These are phyloP conservation scores for Fusarium vanettenii DNA, from an alignment of 2,329 filamentous ascomycete genomes.

Conservation along the genomic window DNA sequence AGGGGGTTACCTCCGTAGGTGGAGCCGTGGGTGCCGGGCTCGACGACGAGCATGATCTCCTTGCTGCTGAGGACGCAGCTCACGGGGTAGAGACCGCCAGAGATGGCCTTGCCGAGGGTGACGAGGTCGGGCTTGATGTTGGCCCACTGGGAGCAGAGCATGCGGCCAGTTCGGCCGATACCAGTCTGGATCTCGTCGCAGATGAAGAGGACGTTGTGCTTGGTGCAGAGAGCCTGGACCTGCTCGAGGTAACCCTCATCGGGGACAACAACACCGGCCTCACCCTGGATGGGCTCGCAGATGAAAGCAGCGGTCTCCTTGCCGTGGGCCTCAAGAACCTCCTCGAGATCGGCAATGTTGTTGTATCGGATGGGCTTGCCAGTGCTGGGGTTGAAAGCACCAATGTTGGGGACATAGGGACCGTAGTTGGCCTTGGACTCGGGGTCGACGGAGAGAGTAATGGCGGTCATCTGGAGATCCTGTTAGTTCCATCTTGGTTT, in stretches of 20 bases:
- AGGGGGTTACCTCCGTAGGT: constrained; percentile 99
- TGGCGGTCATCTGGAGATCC: constrained; percentile 80
- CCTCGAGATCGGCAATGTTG: constrained; percentile 35
- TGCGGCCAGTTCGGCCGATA: constrained; percentile 92
- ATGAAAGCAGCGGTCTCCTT: constrained; percentile 37
- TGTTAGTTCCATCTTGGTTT: not conserved
- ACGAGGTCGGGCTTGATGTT: constrained; percentile 96
- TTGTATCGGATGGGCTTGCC: constrained; percentile 36
- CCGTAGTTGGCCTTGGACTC: constrained; percentile 98
- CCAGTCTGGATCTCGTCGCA: constrained; percentile 99
- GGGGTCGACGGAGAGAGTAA: constrained; percentile 94
- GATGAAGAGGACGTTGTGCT: constrained; percentile 95
- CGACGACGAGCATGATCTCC: constrained; percentile 94
- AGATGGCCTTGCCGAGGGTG: constrained; percentile 96
- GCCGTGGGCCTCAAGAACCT: constrained; percentile 34
- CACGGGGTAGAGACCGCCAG: constrained; percentile 98
- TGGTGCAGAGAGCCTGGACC: constrained; percentile 87
- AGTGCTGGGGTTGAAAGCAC: constrained; percentile 62
- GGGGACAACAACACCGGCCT: constrained; percentile 96
- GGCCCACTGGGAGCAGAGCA: constrained; percentile 95
- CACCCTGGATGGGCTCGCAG: constrained; percentile 69
- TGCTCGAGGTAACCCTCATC: constrained; percentile 81
- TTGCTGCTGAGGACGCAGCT: constrained; percentile 89
- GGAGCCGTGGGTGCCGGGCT: constrained; percentile 96
- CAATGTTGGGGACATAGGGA: constrained; percentile 91